Evolutionary conservation across 352 stramenopile species (phyloP).

Genomic region (Phytophthora sp.): DNA sequence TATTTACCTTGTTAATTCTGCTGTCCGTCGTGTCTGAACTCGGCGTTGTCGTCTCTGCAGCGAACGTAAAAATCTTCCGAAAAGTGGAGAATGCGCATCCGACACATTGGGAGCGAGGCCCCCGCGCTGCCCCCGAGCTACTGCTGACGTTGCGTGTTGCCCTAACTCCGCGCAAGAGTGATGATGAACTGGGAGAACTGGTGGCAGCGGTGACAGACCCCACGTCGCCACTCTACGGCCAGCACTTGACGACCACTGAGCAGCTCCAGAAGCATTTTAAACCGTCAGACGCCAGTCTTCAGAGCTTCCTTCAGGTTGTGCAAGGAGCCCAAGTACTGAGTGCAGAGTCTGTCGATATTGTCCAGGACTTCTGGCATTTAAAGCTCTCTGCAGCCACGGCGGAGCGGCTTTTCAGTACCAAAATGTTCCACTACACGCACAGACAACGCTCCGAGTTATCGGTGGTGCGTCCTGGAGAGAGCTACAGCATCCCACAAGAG

Average conservation of each 20-base stretch:
- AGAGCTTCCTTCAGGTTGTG: conserved; percentile 18
- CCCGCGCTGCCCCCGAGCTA: conserved; percentile 32
- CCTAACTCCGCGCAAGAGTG: conserved; percentile 37
- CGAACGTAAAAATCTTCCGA: not conserved
- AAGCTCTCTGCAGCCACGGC: conserved; percentile 44
- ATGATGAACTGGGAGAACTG: conserved; percentile 44
- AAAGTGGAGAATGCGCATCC: conserved; percentile 26
- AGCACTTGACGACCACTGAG: conserved; percentile 42
- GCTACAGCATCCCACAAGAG: conserved; percentile 45
- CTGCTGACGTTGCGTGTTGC: conserved; percentile 48
- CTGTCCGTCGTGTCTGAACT: conserved; percentile 4
- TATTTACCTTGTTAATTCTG: conserved; percentile 8
- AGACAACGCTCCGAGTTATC: conserved; percentile 28
- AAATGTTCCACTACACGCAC: conserved; percentile 60
- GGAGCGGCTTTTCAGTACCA: conserved; percentile 60
- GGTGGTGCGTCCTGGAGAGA: conserved; percentile 50
- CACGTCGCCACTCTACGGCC: conserved; percentile 51
- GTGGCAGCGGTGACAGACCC: conserved; percentile 57
- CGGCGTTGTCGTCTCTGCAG: conserved; percentile 1
- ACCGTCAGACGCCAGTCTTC: conserved; percentile 29
- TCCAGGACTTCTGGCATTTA: conserved; percentile 61
- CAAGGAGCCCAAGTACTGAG: conserved; percentile 18
- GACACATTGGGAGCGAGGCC: conserved; percentile 32
- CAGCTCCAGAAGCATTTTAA: conserved; percentile 50
- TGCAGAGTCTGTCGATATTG: conserved; percentile 14